Evolutionary conservation across 1,284 basidiomycete genomes (phyloP).

Genomic region (Macrocystidia cucumis): DNA sequence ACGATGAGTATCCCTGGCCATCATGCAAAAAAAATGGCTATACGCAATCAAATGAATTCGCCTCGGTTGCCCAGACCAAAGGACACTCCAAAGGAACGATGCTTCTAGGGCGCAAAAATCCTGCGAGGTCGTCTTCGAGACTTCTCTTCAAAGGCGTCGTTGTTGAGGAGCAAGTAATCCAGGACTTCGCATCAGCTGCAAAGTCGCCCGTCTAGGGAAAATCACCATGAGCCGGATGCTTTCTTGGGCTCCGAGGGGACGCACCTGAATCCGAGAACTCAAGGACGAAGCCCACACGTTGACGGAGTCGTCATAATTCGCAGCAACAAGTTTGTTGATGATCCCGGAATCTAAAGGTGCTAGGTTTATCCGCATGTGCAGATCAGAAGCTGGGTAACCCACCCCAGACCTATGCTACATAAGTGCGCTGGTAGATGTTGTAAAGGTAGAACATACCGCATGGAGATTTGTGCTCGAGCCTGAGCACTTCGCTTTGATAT

Average conservation of each 20-base stretch:
- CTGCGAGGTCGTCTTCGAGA: conserved; percentile 22
- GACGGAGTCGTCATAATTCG: conserved; percentile 29
- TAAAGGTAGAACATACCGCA: conserved; percentile 25
- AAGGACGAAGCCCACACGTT: conserved; percentile 36
- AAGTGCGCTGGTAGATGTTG: neutral
- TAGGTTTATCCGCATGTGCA: neutral
- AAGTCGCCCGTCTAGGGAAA: conserved; percentile 29
- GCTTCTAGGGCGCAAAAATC: conserved; percentile 16
- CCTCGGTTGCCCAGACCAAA: conserved; percentile 42
- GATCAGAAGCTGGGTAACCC: conserved; percentile 7
- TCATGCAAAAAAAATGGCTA: conserved; percentile 13
- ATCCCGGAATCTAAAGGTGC: conserved; percentile 40
- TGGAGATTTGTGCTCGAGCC: conserved; percentile 41
- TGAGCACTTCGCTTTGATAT: conserved; percentile 29
- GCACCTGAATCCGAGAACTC: conserved; percentile 34
- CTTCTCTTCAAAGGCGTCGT: conserved; percentile 22
- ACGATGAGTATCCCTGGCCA: conserved; percentile 2
- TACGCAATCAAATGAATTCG: conserved; percentile 46
- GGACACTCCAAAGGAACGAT: conserved; percentile 37
- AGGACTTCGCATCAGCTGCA: conserved; percentile 26
- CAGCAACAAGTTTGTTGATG: conserved; percentile 33
- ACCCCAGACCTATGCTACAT: conserved; percentile 31
- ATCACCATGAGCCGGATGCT: neutral
- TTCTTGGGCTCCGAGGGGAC: neutral
- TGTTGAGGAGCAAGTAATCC: conserved; percentile 39